Base-by-base conservation (phyloP, 495 filamentous ascomycete species). In the Elaphomyces granulatus region DNA sequence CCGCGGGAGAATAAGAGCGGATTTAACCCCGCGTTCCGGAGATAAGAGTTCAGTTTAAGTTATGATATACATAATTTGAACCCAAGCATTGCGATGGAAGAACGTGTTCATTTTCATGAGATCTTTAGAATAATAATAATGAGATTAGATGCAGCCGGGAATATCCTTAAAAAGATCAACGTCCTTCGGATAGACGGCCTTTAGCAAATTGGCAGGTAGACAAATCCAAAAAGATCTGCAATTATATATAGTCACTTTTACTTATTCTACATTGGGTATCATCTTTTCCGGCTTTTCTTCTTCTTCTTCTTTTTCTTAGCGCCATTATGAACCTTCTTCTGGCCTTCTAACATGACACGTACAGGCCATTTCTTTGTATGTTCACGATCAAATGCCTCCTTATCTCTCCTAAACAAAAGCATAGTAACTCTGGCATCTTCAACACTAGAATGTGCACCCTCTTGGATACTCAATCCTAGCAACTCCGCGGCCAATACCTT, bases 351-450 rank as follows among this genome's bases (percentile, higher is more conserved):
- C 40, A 55, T 63, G 45, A 54, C 49, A 33, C 63, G 54, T 28
- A 67, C 57, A 17, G 75, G 72, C 63, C 70, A 76, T 45, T 74
- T 70, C 44, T 74, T 75, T 45, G 72, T 60, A 55, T 87, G 74
- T 52, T 92, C 81, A 32, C 70, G 56, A 51, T 98, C 90, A 52
- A 96, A 94, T 9, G 69, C 78, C 32, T 72, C 67, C 60, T 93
- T 96, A 45, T 81, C 75, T 36, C 72, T 69, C 44, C 81, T 66
- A 51, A 92, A 95, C 34, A 96, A 59, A 34, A 83, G 62, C 85
- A 98, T 94, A 4, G 83, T 76, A 18, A 81, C 85, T 48, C 83
- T 61, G 1, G 90, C 88, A 68, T 98, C 90, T 62, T 94, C 87
- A 34, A 94, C 70, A 59, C 71, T 81, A 43, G 55, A 77, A 64